Conservation (phyloP, 495 filamentous ascomycete species). For the Penicillium herquei region DNA sequence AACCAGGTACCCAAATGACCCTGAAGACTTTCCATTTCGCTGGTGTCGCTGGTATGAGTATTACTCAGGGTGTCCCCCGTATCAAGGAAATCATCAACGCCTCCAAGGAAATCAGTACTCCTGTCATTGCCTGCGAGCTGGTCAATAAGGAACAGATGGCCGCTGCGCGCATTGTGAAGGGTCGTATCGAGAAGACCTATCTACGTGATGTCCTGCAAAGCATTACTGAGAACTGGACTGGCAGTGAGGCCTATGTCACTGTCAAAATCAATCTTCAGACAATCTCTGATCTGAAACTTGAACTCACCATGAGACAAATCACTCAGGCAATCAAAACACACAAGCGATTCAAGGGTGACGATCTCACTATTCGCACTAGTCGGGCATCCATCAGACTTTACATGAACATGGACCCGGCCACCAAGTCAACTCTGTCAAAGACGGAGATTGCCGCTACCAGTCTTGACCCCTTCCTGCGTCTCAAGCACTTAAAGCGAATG, state of each 20-base stretch:
- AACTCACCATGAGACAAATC: conserved; percentile 68
- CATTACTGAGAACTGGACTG: conserved; percentile 80
- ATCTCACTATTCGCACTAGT: conserved; percentile 49
- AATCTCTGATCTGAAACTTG: conserved; percentile 74
- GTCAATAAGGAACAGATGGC: conserved; percentile 64
- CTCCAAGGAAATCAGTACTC: conserved; percentile 87
- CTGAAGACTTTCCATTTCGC: conserved; percentile 99
- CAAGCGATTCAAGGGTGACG: conserved; percentile 69
- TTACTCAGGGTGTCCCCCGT: conserved; percentile 97
- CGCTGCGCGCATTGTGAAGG: conserved; percentile 84
- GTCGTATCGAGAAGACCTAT: conserved; percentile 73
- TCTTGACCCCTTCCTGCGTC: conserved; percentile 73
- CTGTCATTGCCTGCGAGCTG: conserved; percentile 83
- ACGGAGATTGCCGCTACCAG: conserved; percentile 52
- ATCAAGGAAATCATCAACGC: conserved; percentile 99
- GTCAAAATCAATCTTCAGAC: conserved; percentile 75
- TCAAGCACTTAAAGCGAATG: conserved; percentile 79
- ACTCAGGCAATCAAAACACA: conserved; percentile 66
- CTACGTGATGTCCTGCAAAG: conserved; percentile 61
- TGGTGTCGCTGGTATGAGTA: conserved; percentile 98
- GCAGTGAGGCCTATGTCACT: conserved; percentile 66
- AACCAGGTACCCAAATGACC: conserved; percentile 99
- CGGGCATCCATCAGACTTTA: conserved; percentile 55
- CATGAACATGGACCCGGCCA: conserved; percentile 57
- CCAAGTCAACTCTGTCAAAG: conserved; percentile 52